Conservation (phyloP, 257 asterid species). For the Solanum appendiculatum region DNA sequence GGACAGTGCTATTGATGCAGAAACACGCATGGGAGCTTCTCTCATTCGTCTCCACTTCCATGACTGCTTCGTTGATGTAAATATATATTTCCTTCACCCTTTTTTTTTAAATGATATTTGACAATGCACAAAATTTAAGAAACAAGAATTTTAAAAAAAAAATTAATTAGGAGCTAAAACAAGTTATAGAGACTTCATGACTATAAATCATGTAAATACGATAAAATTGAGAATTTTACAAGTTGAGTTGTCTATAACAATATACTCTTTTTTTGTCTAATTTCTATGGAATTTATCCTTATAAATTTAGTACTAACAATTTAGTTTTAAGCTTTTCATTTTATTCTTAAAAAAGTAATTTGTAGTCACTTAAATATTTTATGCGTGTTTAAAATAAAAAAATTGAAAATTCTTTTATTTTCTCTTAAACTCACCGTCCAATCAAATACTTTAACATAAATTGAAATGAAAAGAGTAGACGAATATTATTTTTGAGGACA, state of each 20-base stretch:
- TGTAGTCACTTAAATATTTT: background rate
- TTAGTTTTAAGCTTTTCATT: background rate
- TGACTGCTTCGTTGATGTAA: constrained; percentile 6
- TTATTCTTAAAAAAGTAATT: background rate
- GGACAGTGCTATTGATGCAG: background rate
- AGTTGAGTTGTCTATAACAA: background rate
- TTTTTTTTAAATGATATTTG: background rate
- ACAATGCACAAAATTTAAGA: background rate
- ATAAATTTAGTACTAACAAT: background rate
- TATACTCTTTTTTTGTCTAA: too few species aligned
- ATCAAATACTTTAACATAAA: background rate
- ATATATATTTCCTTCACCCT: background rate
- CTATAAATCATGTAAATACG: background rate
- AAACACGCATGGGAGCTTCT: constrained; percentile 6
- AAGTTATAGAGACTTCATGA: background rate
- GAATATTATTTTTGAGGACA: background rate
- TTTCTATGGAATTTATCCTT: background rate
- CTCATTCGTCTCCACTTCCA: constrained; percentile 6
- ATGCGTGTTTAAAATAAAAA: background rate
- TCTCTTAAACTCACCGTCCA: background rate
- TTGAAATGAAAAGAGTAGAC: background rate
- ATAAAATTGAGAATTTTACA: background rate
- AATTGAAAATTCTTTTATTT: background rate
- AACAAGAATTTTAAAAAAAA: background rate
- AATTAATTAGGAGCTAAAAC: background rate